Evolutionary conservation across 2,329 filamentous ascomycete species (phyloP).

Genomic region (Ophiostoma perfectum): DNA sequence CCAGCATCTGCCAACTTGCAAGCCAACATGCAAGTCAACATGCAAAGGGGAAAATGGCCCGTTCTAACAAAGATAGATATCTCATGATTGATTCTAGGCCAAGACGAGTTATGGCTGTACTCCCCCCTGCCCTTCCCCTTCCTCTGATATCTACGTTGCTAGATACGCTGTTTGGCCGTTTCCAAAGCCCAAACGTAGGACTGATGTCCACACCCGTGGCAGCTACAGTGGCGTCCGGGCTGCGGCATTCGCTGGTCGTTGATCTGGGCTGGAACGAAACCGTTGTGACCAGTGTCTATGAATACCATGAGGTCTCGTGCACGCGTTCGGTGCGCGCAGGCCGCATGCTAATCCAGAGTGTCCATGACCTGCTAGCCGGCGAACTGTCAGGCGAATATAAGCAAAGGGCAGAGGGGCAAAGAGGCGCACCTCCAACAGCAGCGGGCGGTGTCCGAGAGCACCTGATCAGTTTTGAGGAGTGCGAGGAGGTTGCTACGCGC

Average conservation of each 20-base stretch:
- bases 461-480: constrained; percentile 65
- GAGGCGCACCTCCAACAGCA: constrained; percentile 20
- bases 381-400: constrained; percentile 28
- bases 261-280: constrained; percentile 94
- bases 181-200: constrained; percentile 74
- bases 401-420: constrained; percentile 18
- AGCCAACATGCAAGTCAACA: neutral
- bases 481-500: constrained; percentile 70
- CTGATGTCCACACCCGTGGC: constrained; percentile 74
- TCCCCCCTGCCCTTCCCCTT: constrained; percentile 42
- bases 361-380: constrained; percentile 58
- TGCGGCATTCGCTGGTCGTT: constrained; percentile 79
- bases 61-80: constrained; percentile 40
- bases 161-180: constrained; percentile 72
- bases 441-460: constrained; percentile 12
- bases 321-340: constrained; percentile 69
- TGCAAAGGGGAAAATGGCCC: too few relatives aligned
- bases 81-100: constrained; percentile 69
- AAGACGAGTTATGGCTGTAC: constrained; percentile 65
- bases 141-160: constrained; percentile 52
- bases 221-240: constrained; percentile 68
- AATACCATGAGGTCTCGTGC: constrained; percentile 75
- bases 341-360: constrained; percentile 63
- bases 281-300: constrained; percentile 76
- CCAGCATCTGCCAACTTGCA: neutral